Percentiles rank a stretch among this genome's conserved stretches.
These are phyloP conservation scores for Stagonosporopsis tanaceti DNA, from an alignment of 2,329 filamentous ascomycete species.

Conservation along the genomic window DNA sequence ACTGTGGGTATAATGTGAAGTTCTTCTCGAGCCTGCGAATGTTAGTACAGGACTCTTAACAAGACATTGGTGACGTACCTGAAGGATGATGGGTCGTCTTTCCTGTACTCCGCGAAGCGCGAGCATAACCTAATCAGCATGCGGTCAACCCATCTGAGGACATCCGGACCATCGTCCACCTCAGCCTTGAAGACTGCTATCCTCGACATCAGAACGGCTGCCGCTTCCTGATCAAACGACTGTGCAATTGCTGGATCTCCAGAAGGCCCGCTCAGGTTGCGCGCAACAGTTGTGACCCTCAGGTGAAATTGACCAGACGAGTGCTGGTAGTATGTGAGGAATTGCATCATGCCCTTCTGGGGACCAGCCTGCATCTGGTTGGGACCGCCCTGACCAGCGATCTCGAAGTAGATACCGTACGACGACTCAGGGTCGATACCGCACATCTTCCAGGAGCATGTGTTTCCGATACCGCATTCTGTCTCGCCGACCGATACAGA, in stretches of 20 bases:
- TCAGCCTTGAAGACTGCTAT: conserved; percentile 99
- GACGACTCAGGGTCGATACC: conserved; percentile 93
- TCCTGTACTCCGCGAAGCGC: conserved; percentile 95
- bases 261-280: conserved; percentile 89
- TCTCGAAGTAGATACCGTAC: conserved; percentile 97
- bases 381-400: conserved; percentile 90
- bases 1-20: conserved; percentile 97
- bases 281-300: conserved; percentile 90
- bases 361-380: conserved; percentile 84
- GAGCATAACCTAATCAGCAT: conserved; percentile 98
- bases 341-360: conserved; percentile 96
- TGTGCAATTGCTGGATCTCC: conserved; percentile 95
- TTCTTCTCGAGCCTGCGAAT: conserved; percentile 77
- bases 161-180: conserved; percentile 97
- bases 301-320: conserved; percentile 96
- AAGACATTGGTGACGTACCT: conserved; percentile 65
- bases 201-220: conserved; percentile 97
- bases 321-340: conserved; percentile 98
- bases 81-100: conserved; percentile 98
- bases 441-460: conserved; percentile 99
- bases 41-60: conserved; percentile 63
- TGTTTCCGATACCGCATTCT: conserved; percentile 97
- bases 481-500: conserved; percentile 96
- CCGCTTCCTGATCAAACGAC: conserved; percentile 97
- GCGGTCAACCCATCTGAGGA: conserved; percentile 95